Percentiles rank a stretch among this genome's conserved stretches.
These are phyloP conservation scores for Meyerozyma smithsonii DNA, from an alignment of 1,139 yeast genomes.

Conservation along the genomic window DNA sequence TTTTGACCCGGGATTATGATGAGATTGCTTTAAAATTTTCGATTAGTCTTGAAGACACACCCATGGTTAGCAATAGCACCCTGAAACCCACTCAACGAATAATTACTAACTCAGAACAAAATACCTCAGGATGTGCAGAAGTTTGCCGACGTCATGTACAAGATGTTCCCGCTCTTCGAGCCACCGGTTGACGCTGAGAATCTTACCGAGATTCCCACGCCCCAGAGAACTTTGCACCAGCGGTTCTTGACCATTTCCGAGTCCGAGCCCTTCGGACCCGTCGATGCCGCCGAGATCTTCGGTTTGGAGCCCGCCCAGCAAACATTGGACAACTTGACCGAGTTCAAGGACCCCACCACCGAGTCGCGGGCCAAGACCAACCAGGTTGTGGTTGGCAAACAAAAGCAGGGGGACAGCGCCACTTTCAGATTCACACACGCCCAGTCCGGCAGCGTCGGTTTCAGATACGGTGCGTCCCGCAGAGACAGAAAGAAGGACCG, in stretches of 20 bases:
- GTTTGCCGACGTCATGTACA: constrained; percentile 60
- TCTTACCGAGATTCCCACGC: constrained; percentile 91
- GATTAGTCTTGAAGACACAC: constrained; percentile 81
- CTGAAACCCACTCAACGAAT: constrained; percentile 11
- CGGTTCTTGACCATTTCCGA: constrained; percentile 88
- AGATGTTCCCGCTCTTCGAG: constrained; percentile 74
- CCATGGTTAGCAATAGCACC: constrained; percentile 49
- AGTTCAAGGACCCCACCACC: constrained; percentile 41
- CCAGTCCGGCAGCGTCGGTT: constrained; percentile 79
- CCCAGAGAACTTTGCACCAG: constrained; percentile 76
- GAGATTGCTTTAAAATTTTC: constrained; percentile 41
- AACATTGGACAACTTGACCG: constrained; percentile 63
- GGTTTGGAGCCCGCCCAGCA: constrained; percentile 81
- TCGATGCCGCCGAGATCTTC: constrained; percentile 87
- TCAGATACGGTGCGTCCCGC: constrained; percentile 84
- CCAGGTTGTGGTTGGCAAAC: constrained; percentile 45
- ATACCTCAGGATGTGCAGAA: constrained; percentile 47
- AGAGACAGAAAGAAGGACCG: constrained; percentile 89
- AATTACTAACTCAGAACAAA: constrained; percentile 40
- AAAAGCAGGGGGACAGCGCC: constrained; percentile 53
- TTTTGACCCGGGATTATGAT: constrained; percentile 26
- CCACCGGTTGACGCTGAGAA: constrained; percentile 53
- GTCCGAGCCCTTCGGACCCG: constrained; percentile 94
- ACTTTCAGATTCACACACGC: constrained; percentile 73
- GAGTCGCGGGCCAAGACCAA: constrained; percentile 19